Evolutionary conservation across 345 rosid species (phyloP).

Genomic region (Jatropha curcas): DNA sequence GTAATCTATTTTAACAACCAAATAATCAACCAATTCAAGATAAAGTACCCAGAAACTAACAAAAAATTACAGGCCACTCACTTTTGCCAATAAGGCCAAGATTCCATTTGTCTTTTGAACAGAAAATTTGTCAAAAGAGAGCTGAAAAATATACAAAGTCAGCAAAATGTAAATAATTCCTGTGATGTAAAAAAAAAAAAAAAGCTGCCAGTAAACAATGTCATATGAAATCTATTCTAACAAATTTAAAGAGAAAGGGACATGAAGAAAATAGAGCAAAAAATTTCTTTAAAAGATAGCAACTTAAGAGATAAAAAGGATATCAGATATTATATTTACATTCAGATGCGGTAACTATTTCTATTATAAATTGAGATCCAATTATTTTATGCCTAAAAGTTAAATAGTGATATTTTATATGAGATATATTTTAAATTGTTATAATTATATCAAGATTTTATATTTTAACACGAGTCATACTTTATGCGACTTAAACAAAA

Average conservation of each 20-base stretch:
- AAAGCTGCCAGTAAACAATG: neutral
- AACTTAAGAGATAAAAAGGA: neutral
- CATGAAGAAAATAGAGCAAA: too few relatives aligned
- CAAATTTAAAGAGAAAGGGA: neutral
- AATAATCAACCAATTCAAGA: too few relatives aligned
- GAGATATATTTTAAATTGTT: too few relatives aligned
- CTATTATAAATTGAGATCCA: neutral
- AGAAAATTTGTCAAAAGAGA: constrained; percentile 52
- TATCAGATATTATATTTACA: neutral
- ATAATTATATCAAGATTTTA: too few relatives aligned
- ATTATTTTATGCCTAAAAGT: too few relatives aligned
- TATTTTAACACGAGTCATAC: too few relatives aligned
- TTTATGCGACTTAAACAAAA: too few relatives aligned
- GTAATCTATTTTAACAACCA: too few relatives aligned
- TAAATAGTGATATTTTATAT: too few relatives aligned
- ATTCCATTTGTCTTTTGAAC: constrained; percentile 39
- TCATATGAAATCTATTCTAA: neutral
- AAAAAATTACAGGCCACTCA: constrained; percentile 40
- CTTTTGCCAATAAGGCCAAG: constrained; percentile 51
- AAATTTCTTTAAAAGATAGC: neutral
- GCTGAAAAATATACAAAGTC: constrained; percentile 37
- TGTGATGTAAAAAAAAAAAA: neutral
- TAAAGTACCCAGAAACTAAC: too few relatives aligned
- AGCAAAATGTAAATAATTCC: neutral
- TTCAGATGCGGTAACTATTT: neutral